Evolutionary conservation across 345 rosid genomes (phyloP), one percentile per base, ranked within the genome.

Genomic region (Sisymbrium altissimum): DNA sequence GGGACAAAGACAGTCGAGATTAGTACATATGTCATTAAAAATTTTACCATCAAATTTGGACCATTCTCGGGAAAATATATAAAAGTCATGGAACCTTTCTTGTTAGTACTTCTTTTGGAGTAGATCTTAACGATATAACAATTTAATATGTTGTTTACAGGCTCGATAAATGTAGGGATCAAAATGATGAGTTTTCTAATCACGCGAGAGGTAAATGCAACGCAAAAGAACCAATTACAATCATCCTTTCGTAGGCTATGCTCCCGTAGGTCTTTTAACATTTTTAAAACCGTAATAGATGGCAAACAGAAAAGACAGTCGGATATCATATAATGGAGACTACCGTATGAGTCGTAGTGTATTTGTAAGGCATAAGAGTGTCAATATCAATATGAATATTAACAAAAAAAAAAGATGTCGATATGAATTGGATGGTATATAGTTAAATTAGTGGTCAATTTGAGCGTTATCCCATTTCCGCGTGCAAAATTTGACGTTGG

Each of bases 131-230:
- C 14, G 15, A 44, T 57, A 57, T 11, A 45, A 21, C 35, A 29
- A 58, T 70, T 35, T 45, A 70, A 21, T 58, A 58, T 32, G 66
- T 44, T 45, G 32, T 56, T 74, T 57, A 60, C 50, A 55, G 78
- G 78, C 78, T 74, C 73, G 49, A 66, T 67, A 66, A 74, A 56
- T n/a, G 10, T 48, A 68, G 68, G 67, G 61, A 29, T 66, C 23
- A 75, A 59, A 59, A 68, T 60, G 70, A 53, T 72, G 45, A 68
- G 55, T 67, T 50, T 23, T 55, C 0, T 12, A 17, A 59, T 15
- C 70, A 75, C 68, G 79, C 49, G 46, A 46, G 50, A 6, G 49
- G 63, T 48, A 68, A 33, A 39, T 49, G 18, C 4, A n/a, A 39
- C 63, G 44, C 52, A 46, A 36, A 49, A 57, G 53, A 40, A 67